Evolutionary conservation across 2,329 filamentous ascomycete genomes (phyloP), one percentile per base, ranked within the genome.

Genomic region (Talaromyces sp.): DNA sequence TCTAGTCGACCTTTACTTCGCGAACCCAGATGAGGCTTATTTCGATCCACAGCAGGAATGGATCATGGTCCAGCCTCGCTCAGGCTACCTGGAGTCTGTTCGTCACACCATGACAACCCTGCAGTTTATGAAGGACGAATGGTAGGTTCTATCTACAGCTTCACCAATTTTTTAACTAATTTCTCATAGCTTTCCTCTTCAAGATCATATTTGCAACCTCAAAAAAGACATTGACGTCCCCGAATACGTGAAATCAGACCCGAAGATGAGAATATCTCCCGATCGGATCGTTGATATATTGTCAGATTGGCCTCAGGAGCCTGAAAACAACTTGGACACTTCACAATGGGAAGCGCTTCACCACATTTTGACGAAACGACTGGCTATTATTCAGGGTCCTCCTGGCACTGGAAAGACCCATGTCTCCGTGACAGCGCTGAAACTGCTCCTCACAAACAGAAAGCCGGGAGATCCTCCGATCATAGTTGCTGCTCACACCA

Each of bases 321-420:
- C 72, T 13, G 65, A 67, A 13, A 72, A 77, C 1, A 64, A 78
- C 31, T 80, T 96, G 9, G 91, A 96, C 66, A 68, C 74, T 0
- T 91, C 89, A 0, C 93, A 97, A 69, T 81, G 86, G 46, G 72
- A 76, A 3, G 91, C 91, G 0, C 79, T 95, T 0, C 76, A 82
- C 17, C 80, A 85, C 1, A 92, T 96, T 63, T 74, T 95, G 0
- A 89, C 87, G 0, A 89, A 86, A 60, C 83, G 85, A 53, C 69
- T 96, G 1, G 85, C 90, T 0, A 86, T 96, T 32, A 75, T 96
- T 0, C 93, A 96, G 76, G 93, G 93, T 0, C 92, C 92, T 10
- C 92, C 91, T 0, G 87, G 86, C 5, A 89, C 86, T 1, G 87
- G 87, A 4, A 97, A 97, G 70, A 97, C 93, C 0, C 89, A 89